Base-by-base conservation (phyloP, 352 stramenopile species). In the Phytophthora sp. region DNA sequence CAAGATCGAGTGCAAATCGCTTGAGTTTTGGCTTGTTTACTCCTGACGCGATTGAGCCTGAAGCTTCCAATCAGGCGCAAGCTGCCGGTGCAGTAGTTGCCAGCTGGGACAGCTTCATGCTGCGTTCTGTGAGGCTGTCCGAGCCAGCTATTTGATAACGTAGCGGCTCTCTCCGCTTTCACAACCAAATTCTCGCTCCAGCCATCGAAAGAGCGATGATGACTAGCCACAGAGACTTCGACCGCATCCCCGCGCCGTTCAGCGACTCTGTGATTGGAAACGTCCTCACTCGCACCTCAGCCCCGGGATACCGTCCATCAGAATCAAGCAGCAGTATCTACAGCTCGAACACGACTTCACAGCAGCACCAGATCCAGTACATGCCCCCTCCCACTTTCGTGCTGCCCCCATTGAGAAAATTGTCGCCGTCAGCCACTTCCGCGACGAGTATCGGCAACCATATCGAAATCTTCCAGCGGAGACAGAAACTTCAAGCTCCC, bases 221-320 rank as follows among this genome's bases (percentile, higher is more conserved):
- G 65, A 35, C 65, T 16, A 74, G 65, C 44, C 49, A 29, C 45
- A 62, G 56, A 20, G 65, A 38, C 44, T 60, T 72, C 26, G 65
- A 74, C 38, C 59, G 45, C 12, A 47, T 13, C 47, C 50, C 50
- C 50, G 26, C 46, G 18, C 58, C 58, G 12, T 69, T 80, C 55
- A 77, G 68, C 41, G 57, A 80, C 46, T 24, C 50, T n/a, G 64
- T 80, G 51, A 72, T 77, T 35, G 41, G 59, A 41, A 77, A 31
- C 20, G 63, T 77, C 2, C 18, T 67, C n/a, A 58, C 70, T 39
- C 68, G 64, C 41, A 26, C 60, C 3, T 8, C 33, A 49, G 35
- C 31, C 3, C 35, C 58, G 1, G 46, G 45, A 15, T 60, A 64
- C 35, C 42, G 31, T 18, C 24, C 42, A 27, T 7, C 21, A 8